Base-by-base conservation (phyloP, 495 filamentous ascomycete species). In the Choiromyces venosus region DNA sequence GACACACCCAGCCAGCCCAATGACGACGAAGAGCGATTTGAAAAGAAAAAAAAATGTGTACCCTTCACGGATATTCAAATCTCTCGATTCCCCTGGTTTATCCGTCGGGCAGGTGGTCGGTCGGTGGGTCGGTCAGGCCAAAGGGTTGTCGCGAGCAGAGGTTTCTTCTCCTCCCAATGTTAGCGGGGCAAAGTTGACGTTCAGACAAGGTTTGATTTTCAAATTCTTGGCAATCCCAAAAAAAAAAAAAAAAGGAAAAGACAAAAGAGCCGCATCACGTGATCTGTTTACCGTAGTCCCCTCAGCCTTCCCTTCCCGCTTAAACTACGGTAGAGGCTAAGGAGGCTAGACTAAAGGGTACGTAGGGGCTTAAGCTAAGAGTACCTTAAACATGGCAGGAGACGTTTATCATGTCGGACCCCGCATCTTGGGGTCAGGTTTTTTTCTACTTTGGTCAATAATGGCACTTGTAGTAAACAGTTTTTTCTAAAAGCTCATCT, bases 161-260 rank as follows among this genome's bases (percentile, higher is more conserved):
- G 16, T 52, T 52, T n/a, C n/a, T n/a, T n/a, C n/a, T n/a, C n/a
- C 21, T 25, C 21, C 8, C 2, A 52, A 8, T 25, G 8, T 8
- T n/a, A 25, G 25, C 0, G 10, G 52, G n/a, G n/a, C 19, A 61
- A 56, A 16, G n/a, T 25, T 61, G 25, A 61, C n/a, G 52, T 61
- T 61, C 52, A 61, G 52, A 61, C 52, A 61, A 61, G 52, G 52
- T 61, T 61, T 61, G 52, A 14, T 29, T 12, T 25, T 16, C 0
- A 61, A 61, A 61, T 29, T n/a, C 52, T 61, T 61, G 52, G 52
- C 52, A 61, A n/a, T n/a, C n/a, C n/a, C n/a, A n/a, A n/a, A n/a
- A n/a, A n/a, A n/a, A n/a, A n/a, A n/a, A n/a, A n/a, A n/a, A n/a
- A n/a, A n/a, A n/a, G n/a, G n/a, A n/a, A n/a, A n/a, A n/a, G 10